phyloP scores from a whole-genome alignment of 1,284 basidiomycete species.

The Ustilago nuda region DNA sequence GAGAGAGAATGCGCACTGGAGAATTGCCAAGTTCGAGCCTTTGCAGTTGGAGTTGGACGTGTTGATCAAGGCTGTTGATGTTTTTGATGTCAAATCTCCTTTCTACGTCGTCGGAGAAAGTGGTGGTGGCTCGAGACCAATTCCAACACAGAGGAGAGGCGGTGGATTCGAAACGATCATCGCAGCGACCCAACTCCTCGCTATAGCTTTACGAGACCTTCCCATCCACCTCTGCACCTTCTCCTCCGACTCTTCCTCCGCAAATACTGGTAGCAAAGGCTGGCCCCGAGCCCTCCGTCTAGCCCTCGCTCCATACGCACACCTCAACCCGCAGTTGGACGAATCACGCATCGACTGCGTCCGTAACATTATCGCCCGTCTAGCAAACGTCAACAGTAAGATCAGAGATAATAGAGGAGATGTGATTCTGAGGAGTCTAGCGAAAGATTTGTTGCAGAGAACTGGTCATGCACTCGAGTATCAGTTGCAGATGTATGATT shows the following conservation, averaged over 20 bases:
- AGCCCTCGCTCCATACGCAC: slow-evolving; percentile 10
- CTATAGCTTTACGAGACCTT: slow-evolving; percentile 15
- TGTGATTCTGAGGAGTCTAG: slow-evolving; percentile 23
- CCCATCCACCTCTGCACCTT: slow-evolving; percentile 31
- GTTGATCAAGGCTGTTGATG: slow-evolving; percentile 23
- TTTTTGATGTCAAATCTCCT: slow-evolving; percentile 16
- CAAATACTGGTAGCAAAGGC: background rate
- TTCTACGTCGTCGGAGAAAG: slow-evolving; percentile 20
- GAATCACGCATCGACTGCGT: slow-evolving; percentile 1
- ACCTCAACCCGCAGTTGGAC: slow-evolving; percentile 12
- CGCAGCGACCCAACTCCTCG: slow-evolving; percentile 21
- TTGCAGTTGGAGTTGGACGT: slow-evolving; percentile 22
- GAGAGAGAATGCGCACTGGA: slow-evolving; percentile 8
- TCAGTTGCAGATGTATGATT: slow-evolving; percentile 19
- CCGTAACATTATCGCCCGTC: slow-evolving; percentile 2
- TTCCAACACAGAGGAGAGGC: background rate
- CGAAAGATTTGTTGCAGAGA: slow-evolving; percentile 30
- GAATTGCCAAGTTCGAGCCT: slow-evolving; percentile 8
- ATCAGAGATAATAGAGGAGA: slow-evolving; percentile 33
- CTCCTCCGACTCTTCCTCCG: background rate
- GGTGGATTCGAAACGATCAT: slow-evolving; percentile 17
- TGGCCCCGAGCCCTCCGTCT: slow-evolving; percentile 12
- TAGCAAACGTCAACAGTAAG: slow-evolving; percentile 15
- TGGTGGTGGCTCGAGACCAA: background rate
- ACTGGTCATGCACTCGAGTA: slow-evolving; percentile 22